Evolutionary conservation across 176 grass and related monocot species (phyloP), one percentile per base, ranked within the genome.

Genomic region (Paspalum notatum): DNA sequence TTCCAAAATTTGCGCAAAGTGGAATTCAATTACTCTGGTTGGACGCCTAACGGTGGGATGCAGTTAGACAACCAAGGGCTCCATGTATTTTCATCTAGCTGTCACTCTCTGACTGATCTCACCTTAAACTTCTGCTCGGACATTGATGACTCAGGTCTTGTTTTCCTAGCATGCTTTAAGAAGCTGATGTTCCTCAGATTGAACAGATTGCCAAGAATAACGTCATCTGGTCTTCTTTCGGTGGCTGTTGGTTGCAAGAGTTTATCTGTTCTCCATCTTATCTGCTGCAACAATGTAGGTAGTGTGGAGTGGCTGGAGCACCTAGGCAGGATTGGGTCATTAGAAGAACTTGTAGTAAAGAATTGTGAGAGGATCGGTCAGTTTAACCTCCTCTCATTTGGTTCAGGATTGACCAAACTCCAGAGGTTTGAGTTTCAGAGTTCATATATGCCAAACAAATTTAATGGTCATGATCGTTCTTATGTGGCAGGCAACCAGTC

Each of bases 171-270:
- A 21, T 2, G 66, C 12, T 68, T 68, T 42, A 74, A 75, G 83
- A 92, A 88, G 22, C 54, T 92, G 61, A 86, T 60, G 26, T 89
- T 83, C 24, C 65, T 89, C 12, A 80, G 82, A 82, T 59, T 92
- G 41, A 89, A 83, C 72, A 74, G 43, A 47, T 24, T 75, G 17
- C 86, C 78, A 1, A 43, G 53, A 9, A 66, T 92, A 52, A 83
- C 72, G 76, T 92, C 90, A 57, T 69, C 38, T 46, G 90, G 86
- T 6, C 76, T 88, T 83, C 78, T 92, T 32, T 76, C 78, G 12
- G 47, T 92, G 20, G 86, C 62, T 73, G 61, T 80, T 17, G 90
- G 86, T 68, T 92, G 90, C 48, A 88, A 86, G 75, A 88, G 55
- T 69, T 71, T 92, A 17, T 88, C 86, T 39, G 27, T 42, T 7